Conservation (phyloP, 2,329 filamentous ascomycete species). For the Paecilomyces sp. region DNA sequence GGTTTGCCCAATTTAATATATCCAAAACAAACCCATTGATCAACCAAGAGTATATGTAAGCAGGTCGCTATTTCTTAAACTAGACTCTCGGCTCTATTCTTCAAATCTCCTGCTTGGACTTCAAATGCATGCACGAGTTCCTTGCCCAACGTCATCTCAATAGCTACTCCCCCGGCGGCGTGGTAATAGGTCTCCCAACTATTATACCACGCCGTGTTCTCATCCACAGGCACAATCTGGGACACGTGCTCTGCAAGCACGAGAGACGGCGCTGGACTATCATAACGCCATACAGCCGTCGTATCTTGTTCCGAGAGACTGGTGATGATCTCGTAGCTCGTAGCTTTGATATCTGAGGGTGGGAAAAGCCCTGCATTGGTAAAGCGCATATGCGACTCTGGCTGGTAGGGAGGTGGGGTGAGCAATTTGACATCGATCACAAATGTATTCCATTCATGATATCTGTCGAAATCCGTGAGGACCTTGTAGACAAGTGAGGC, state of each 20-base stretch:
- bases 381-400: constrained; percentile 1
- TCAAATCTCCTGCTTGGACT: constrained; percentile 1
- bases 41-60: not conserved
- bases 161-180: not conserved
- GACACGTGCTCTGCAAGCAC: constrained; percentile 2
- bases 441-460: constrained; percentile 2
- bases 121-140: not conserved
- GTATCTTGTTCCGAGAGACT: not conserved
- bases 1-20: too few species aligned
- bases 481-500: not conserved
- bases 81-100: constrained; percentile 1
- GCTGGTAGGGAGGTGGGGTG: not conserved
- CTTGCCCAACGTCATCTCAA: not conserved
- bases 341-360: not conserved
- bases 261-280: not conserved
- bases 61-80: not conserved
- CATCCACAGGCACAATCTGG: not conserved
- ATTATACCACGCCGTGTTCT: not conserved
- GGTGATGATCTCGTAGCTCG: constrained; percentile 1
- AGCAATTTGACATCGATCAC: constrained; percentile 1
- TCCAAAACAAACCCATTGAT: not conserved
- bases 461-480: constrained; percentile 1
- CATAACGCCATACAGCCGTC: constrained; percentile 1
- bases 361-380: not conserved
- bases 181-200: constrained; percentile 3